Evolutionary conservation across 306 rosid species (phyloP), one percentile per base, ranked within the genome.

Genomic region (Corylus americana): DNA sequence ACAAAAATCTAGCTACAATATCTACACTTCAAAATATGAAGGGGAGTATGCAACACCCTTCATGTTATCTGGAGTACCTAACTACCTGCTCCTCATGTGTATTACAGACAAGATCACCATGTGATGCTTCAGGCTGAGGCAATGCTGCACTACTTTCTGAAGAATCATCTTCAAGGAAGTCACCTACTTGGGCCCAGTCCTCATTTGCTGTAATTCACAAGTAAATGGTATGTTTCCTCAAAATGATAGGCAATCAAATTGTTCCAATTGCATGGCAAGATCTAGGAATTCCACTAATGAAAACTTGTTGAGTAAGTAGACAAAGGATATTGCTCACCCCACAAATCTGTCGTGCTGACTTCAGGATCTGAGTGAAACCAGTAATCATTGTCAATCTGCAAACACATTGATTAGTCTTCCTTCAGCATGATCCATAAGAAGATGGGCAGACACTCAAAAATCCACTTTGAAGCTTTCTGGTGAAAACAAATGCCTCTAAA

Each of bases 311-410:
- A 64, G 58, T 53, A 75, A 49, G 48, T 29, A 42, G 64, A 75
- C 51, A 82, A 75, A 86, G 74, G 62, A 71, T 78, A 73, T 86
- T 76, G 74, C 82, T 85, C 83, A 86, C 91, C 90, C 97, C 96
- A 94, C 62, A 92, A 80, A 85, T 87, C 84, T 45, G 97, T 86
- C 62, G 80, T 79, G 85, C 89, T 81, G 82, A 90, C 86, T 73
- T 83, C 84, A 75, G 87, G 84, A 80, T 94, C 89, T 64, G 96
- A 87, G 75, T 79, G 81, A 73, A 94, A 90, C 97, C 98, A 94
- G 75, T 94, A 94, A 86, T 94, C 98, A 83, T 87, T 78, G 31
- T 87, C 85, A 10, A 78, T 81, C 98, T 92, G 88, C 88, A 76
- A 75, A 84, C 51, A n/a, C 8, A 69, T 29, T 17, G 39, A 54